Evolutionary conservation across 2,329 filamentous ascomycete species (phyloP).

Genomic region (Alternaria panax): DNA sequence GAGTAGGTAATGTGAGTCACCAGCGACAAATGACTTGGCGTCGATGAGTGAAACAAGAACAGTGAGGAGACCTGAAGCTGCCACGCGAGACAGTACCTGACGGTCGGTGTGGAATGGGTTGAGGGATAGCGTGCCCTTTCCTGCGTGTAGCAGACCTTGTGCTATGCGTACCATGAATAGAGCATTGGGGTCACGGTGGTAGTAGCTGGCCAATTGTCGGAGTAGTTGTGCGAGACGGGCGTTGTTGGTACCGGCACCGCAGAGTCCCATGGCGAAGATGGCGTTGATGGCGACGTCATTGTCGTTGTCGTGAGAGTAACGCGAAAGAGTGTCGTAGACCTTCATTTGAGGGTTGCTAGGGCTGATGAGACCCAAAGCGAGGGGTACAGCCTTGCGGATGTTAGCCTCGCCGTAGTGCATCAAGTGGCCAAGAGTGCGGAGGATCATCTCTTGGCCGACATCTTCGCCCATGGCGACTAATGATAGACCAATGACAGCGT

Average conservation of each 20-base stretch:
- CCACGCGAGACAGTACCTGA: conserved; percentile 90
- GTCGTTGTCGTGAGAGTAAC: conserved; percentile 98
- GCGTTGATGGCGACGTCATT: conserved; percentile 98
- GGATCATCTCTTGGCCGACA: conserved; percentile 97
- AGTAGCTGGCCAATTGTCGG: conserved; percentile 95
- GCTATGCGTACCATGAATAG: conserved; percentile 99
- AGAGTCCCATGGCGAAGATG: conserved; percentile 98
- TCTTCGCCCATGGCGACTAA: conserved; percentile 98
- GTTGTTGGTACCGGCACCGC: conserved; percentile 97
- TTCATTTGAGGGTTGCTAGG: conserved; percentile 99
- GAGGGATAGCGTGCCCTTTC: conserved; percentile 94
- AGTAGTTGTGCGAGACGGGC: conserved; percentile 93
- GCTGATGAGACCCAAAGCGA: conserved; percentile 96
- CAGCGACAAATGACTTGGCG: conserved; percentile 82
- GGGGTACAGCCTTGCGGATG: conserved; percentile 92
- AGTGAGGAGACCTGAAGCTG: conserved; percentile 85
- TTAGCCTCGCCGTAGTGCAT: conserved; percentile 99
- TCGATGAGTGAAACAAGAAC: conserved; percentile 95
- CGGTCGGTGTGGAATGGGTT: conserved; percentile 99
- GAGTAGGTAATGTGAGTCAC: conserved; percentile 85
- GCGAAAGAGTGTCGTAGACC: conserved; percentile 95
- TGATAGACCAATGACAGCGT: conserved; percentile 92
- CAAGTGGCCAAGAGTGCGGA: conserved; percentile 94
- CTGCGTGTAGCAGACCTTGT: conserved; percentile 97
- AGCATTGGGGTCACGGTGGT: conserved; percentile 93